phyloP scores from a whole-genome alignment of 768 basidiomycete genomes.

The Lentinula sp. region DNA sequence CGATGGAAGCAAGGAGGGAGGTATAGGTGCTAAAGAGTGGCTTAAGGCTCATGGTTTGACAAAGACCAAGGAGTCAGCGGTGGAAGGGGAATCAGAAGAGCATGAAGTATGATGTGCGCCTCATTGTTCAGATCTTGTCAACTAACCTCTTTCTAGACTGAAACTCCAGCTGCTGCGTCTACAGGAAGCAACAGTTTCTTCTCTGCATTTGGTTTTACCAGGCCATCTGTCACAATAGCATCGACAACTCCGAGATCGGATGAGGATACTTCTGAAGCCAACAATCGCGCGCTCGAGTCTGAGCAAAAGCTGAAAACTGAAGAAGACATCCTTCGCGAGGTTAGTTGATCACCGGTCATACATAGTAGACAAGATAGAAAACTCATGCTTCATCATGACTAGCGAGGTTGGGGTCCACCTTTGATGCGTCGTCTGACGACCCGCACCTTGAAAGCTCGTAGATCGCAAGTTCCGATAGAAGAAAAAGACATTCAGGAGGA shows the following conservation, averaged over 20 bases:
- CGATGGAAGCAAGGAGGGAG: background rate
- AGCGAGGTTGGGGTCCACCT: slow-evolving; percentile 4
- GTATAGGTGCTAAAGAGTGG: slow-evolving; percentile 1
- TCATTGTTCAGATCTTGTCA: background rate
- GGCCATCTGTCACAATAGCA: background rate
- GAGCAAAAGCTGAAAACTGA: background rate
- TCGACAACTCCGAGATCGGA: background rate
- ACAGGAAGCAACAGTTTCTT: background rate
- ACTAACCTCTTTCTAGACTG: background rate
- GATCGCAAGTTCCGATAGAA: background rate
- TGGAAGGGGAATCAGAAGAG: background rate
- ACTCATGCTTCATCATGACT: background rate
- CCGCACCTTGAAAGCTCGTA: background rate
- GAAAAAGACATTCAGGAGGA: slow-evolving; percentile 4
- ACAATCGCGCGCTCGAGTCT: background rate
- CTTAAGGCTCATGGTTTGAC: slow-evolving; percentile 4
- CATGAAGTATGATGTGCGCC: background rate
- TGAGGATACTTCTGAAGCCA: background rate
- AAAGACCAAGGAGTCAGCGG: background rate
- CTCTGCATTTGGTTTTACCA: slow-evolving; percentile 3
- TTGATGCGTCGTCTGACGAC: slow-evolving; percentile 2
- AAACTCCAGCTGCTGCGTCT: background rate
- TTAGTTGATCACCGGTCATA: background rate
- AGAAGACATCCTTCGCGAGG: slow-evolving; percentile 6
- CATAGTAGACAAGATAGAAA: background rate